Percentiles rank a stretch among this genome's conserved stretches.
Evolutionary conservation across 1,139 yeast genomes (phyloP).

Genomic region (Pichia norvegensis): DNA sequence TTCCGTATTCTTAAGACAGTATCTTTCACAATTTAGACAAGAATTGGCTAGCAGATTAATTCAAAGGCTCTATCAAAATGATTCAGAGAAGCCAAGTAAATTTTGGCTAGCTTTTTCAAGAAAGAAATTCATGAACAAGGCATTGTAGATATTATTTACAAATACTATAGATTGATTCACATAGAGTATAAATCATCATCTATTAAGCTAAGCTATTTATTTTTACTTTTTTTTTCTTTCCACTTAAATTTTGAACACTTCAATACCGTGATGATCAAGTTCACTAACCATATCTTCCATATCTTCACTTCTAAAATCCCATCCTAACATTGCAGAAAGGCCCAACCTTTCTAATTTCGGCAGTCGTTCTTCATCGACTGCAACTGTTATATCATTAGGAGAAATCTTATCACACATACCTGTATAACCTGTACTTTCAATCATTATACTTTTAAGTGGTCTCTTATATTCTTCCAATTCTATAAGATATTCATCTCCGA

Average conservation of each 20-base stretch:
- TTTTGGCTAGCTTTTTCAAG: conserved; percentile 95
- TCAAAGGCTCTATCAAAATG: conserved; percentile 59
- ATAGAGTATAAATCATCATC: too few relatives aligned
- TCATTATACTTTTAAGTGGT: conserved; percentile 57
- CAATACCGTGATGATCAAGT: conserved; percentile 25
- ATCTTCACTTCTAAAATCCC: conserved; percentile 74
- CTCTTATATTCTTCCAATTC: conserved; percentile 33
- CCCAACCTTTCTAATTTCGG: conserved; percentile 58
- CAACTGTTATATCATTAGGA: conserved; percentile 83
- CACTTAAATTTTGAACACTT: conserved; percentile 14
- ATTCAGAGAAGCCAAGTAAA: conserved; percentile 51
- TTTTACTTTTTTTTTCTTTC: too few relatives aligned
- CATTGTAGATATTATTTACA: conserved; percentile 29
- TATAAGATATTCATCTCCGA: conserved; percentile 51
- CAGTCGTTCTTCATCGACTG: conserved; percentile 68
- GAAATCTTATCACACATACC: conserved; percentile 79
- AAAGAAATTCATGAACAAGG: conserved; percentile 90
- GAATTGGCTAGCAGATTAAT: conserved; percentile 80
- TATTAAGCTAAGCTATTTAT: too few relatives aligned
- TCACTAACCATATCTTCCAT: conserved; percentile 50
- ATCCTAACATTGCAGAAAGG: conserved; percentile 73
- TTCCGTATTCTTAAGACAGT: conserved; percentile 68
- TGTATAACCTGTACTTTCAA: conserved; percentile 82
- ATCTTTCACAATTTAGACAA: conserved; percentile 89
- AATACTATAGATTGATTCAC: background rate